A percentile compares a stretch with the other conserved stretches of the same genome.
phyloP scores from a whole-genome alignment of 2,329 filamentous ascomycete species.

The Phialophora tarda region DNA sequence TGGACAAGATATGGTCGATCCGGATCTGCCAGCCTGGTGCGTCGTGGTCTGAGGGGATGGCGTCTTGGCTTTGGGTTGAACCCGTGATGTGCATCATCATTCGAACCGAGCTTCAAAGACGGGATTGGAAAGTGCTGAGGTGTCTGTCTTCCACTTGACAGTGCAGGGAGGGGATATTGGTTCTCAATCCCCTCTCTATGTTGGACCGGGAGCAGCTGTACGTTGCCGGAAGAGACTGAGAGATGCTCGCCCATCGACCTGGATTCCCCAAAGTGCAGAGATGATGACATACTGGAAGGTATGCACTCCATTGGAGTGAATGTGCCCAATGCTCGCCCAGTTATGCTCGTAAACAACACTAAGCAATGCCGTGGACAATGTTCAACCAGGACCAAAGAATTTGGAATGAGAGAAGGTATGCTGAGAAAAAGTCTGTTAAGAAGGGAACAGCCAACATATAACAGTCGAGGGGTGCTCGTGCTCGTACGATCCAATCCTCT shows the following conservation, averaged over 20 bases:
- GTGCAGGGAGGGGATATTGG: constrained; percentile 25
- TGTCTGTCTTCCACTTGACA: constrained; percentile 9
- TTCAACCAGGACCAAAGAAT: constrained; percentile 26
- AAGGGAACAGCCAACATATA: constrained; percentile 26
- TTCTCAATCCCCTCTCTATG: constrained; percentile 41
- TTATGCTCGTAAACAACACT: constrained; percentile 23
- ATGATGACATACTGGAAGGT: constrained; percentile 25
- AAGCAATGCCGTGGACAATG: constrained; percentile 24
- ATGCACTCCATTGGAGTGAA: constrained; percentile 25
- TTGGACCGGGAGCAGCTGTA: constrained; percentile 47
- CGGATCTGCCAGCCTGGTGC: constrained; percentile 17
- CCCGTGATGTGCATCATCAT: constrained; percentile 29
- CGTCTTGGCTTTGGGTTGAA: constrained; percentile 18
- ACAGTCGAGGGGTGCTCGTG: constrained; percentile 25
- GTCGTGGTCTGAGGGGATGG: constrained; percentile 14
- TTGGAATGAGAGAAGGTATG: constrained; percentile 34
- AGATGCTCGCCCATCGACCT: constrained; percentile 24
- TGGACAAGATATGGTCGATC: constrained; percentile 35
- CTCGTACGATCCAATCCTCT: constrained; percentile 30
- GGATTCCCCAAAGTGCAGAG: constrained; percentile 17
- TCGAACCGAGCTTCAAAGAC: constrained; percentile 35
- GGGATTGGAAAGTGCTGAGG: constrained; percentile 30
- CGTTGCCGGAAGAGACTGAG: constrained; percentile 53
- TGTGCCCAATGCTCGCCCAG: constrained; percentile 28
- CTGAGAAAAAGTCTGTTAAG: constrained; percentile 28